Base-by-base conservation (phyloP, 2,329 filamentous ascomycete genomes). In the Hysterium pulicare region DNA sequence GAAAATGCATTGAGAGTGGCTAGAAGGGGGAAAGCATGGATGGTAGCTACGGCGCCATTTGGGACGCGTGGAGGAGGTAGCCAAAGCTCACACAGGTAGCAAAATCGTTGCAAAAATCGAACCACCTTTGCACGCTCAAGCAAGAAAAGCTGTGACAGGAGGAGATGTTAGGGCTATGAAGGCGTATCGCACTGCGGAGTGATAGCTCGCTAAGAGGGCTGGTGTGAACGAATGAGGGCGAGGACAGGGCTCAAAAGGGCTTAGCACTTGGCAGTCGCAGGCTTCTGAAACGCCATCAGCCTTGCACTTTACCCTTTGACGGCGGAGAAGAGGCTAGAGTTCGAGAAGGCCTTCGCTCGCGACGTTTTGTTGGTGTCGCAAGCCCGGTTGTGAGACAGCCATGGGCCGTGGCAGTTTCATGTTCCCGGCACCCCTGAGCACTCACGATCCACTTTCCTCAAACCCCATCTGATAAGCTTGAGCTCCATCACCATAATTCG, bases 71-170 rank as follows among this genome's bases (percentile, higher is more conserved):
- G 55, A 55, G 50, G 50, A 45, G 38, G 32, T 43, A 49, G 54
- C 43, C 23, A 49, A 51, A 51, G 49, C 53, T 55, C 54, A 54
- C 51, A 48, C 51, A 55, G 47, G 51, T 47, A 57, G 55, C 56
- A 55, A 57, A 53, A 55, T 50, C 41, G 55, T 54, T 51, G 50
- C 54, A 62, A 48, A 58, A 57, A 55, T 67, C 62, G 57, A 50
- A 65, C 62, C 57, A 67, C 51, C 43, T 55, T 50, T 40, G 44
- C 47, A 46, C 45, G 44, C 47, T 53, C 44, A 48, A 51, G 49
- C 35, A 44, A 42, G 45, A 45, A 48, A 55, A 54, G 54, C 52
- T 64, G 63, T 50, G 55, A 65, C 62, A 58, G 43, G 43, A 54
- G 51, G 44, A 46, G 51, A 48, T 50, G 44, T 47, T 49, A 48